phyloP scores from a whole-genome alignment of 1,284 basidiomycete species.

The Moniliophthora roreri region DNA sequence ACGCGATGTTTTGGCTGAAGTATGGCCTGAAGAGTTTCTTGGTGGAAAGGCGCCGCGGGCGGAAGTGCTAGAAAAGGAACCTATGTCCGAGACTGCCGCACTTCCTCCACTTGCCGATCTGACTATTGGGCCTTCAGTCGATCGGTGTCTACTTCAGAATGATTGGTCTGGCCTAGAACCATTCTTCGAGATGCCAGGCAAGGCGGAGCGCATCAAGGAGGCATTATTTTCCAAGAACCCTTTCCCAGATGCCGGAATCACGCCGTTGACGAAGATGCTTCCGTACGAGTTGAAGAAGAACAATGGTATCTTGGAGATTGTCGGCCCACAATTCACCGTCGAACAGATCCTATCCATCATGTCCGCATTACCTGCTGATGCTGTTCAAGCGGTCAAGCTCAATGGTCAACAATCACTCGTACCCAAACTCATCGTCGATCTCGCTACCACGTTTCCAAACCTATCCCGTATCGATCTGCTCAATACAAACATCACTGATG shows the following conservation, averaged over 20 bases:
- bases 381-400: slow-evolving; percentile 24
- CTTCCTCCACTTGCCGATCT: slow-evolving; percentile 27
- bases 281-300: slow-evolving; percentile 14
- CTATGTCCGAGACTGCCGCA: not conserved
- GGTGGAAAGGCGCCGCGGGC: too few species aligned
- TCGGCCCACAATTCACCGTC: slow-evolving; percentile 22
- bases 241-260: slow-evolving; percentile 23
- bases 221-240: slow-evolving; percentile 19
- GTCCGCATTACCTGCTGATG: not conserved
- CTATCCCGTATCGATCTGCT: slow-evolving; percentile 24
- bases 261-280: slow-evolving; percentile 22
- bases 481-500: slow-evolving; percentile 16
- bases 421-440: slow-evolving; percentile 11
- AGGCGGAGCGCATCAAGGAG: slow-evolving; percentile 18
- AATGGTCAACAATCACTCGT: slow-evolving; percentile 24
- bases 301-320: not conserved
- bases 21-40: slow-evolving; percentile 23
- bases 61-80: not conserved
- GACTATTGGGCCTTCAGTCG: slow-evolving; percentile 25
- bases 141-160: slow-evolving; percentile 22
- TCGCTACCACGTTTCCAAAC: slow-evolving; percentile 17
- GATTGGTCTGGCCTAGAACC: slow-evolving; percentile 24
- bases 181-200: slow-evolving; percentile 26
- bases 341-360: slow-evolving; percentile 21
- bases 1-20: slow-evolving; percentile 24